These are phyloP conservation scores for Chlamydomonas incerta DNA, from an alignment of 139 green algal species.

Conservation along the genomic window DNA sequence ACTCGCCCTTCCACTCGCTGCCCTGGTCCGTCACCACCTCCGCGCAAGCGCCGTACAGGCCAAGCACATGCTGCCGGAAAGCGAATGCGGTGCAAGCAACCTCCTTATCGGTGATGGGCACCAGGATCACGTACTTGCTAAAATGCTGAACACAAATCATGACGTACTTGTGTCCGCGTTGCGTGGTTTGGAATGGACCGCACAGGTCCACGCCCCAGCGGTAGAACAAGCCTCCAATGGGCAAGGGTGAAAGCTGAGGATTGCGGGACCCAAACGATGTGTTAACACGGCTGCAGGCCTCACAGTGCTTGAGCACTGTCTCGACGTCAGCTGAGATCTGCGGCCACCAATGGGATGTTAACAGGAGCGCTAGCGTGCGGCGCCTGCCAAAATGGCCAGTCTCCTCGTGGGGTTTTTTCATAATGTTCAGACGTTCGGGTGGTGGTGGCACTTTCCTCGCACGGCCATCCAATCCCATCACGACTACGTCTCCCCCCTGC, in stretches of 20 bases:
- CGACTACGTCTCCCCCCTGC: neutral
- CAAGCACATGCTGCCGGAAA: constrained; percentile 39
- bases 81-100: neutral
- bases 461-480: no score
- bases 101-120: constrained; percentile 31
- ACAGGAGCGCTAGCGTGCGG: neutral
- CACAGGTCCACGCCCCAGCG: constrained; percentile 32
- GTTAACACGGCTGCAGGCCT: neutral
- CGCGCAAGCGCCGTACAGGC: constrained; percentile 2
- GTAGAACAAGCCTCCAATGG: constrained; percentile 35
- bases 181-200: neutral
- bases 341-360: neutral
- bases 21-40: constrained; percentile 51
- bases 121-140: constrained; percentile 16
- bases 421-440: neutral
- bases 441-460: neutral
- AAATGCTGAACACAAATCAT: constrained; percentile 39
- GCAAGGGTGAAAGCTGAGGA: constrained; percentile 34
- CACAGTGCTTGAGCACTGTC: neutral
- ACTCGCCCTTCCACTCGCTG: constrained; percentile 45
- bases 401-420: neutral
- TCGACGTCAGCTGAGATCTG: neutral
- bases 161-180: constrained; percentile 19
- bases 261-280: neutral
- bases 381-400: constrained; percentile 3